phyloP scores from a whole-genome alignment of 441 rosid genomes.

The Gossypium trilobum region DNA sequence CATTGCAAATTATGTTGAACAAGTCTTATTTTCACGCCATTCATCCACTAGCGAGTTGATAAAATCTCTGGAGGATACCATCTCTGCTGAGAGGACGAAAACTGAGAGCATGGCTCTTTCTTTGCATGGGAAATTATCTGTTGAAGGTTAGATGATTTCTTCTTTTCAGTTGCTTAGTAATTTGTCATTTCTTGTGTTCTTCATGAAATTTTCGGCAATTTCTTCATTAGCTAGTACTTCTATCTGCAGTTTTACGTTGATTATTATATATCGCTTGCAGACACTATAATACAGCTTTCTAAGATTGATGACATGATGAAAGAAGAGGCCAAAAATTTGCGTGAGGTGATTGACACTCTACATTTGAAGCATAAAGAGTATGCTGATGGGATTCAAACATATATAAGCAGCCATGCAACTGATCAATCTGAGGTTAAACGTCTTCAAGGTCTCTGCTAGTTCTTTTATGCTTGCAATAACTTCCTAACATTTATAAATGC shows the following conservation, averaged over 20 bases:
- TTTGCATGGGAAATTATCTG: constrained; percentile 34
- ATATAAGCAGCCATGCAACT: constrained; percentile 37
- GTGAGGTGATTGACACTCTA: constrained; percentile 47
- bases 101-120: constrained; percentile 44
- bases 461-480: constrained; percentile 3
- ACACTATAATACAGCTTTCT: constrained; percentile 47
- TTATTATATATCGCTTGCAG: constrained; percentile 32
- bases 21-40: constrained; percentile 55
- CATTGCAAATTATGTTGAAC: constrained; percentile 44
- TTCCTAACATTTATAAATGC: neutral
- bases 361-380: constrained; percentile 62
- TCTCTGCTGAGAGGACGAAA: constrained; percentile 54
- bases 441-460: constrained; percentile 49
- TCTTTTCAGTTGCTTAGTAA: constrained; percentile 21
- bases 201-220: constrained; percentile 14
- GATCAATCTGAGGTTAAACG: constrained; percentile 68
- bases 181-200: constrained; percentile 20
- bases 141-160: constrained; percentile 59
- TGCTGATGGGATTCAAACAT: constrained; percentile 42
- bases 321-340: constrained; percentile 61
- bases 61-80: constrained; percentile 56
- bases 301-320: constrained; percentile 75
- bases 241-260: constrained; percentile 12
- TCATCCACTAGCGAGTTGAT: constrained; percentile 56
- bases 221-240: constrained; percentile 13